These are phyloP conservation scores for Candida cerambycidarum DNA, from an alignment of 805 yeast species.

Conservation along the genomic window DNA sequence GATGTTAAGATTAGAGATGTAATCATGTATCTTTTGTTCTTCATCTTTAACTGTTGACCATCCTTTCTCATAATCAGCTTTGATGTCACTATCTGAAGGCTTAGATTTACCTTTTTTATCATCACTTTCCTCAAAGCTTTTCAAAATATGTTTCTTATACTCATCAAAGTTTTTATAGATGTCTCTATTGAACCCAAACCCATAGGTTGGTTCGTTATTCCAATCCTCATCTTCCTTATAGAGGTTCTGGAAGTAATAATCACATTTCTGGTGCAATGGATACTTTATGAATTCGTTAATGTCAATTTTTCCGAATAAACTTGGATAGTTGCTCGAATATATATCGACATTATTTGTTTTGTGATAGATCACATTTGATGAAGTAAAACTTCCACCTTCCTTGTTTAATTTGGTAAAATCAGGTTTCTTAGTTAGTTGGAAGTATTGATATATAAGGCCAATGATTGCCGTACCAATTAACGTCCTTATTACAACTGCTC, in stretches of 20 bases:
- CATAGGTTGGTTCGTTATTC: constrained; percentile 17
- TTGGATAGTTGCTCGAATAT: constrained; percentile 9
- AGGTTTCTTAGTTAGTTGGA: not conserved
- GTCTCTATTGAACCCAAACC: constrained; percentile 16
- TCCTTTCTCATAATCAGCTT: constrained; percentile 8
- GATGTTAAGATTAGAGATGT: constrained; percentile 22
- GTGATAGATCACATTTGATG: not conserved
- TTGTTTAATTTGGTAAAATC: constrained; percentile 6
- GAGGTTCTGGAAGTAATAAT: constrained; percentile 21
- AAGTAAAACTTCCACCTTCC: not conserved
- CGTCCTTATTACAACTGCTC: not conserved
- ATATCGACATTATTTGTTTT: constrained; percentile 6
- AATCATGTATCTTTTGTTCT: constrained; percentile 25
- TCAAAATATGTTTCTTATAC: constrained; percentile 9
- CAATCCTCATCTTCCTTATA: constrained; percentile 15
- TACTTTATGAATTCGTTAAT: constrained; percentile 8
- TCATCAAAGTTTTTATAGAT: constrained; percentile 15
- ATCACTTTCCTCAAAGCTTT: constrained; percentile 4
- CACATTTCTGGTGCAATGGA: constrained; percentile 20
- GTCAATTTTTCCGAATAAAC: constrained; percentile 11
- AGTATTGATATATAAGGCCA: constrained; percentile 1
- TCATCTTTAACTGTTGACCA: constrained; percentile 20
- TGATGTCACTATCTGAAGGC: constrained; percentile 10
- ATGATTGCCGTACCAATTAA: not conserved
- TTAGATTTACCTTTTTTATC: constrained; percentile 3